These are phyloP conservation scores for Fusarium brachygibbosum DNA, from an alignment of 2,329 filamentous ascomycete species.

Conservation along the genomic window DNA sequence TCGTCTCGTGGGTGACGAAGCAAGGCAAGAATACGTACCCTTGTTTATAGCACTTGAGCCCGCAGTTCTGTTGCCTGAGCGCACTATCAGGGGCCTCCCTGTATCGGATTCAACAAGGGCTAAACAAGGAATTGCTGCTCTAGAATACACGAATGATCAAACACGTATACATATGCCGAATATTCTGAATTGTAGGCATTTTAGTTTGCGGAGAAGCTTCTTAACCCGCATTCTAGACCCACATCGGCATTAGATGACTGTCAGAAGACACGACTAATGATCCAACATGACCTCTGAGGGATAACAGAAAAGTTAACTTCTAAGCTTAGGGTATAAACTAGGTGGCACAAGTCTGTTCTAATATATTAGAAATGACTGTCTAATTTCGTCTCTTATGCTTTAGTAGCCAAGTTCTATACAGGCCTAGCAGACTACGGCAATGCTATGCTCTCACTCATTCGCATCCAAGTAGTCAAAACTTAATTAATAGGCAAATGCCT, in stretches of 20 bases:
- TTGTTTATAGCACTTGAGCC: slow-evolving; percentile 5
- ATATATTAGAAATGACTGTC: too few species aligned
- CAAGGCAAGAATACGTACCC: slow-evolving; percentile 31
- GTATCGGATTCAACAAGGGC: slow-evolving; percentile 16
- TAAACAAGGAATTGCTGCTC: neutral
- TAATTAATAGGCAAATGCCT: slow-evolving; percentile 20
- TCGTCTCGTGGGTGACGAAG: slow-evolving; percentile 26
- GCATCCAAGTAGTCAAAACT: neutral
- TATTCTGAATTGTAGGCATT: neutral
- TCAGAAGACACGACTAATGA: neutral
- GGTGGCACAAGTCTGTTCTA: too few species aligned
- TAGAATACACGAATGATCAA: neutral
- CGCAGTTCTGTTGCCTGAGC: slow-evolving; percentile 25
- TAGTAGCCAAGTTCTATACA: too few species aligned
- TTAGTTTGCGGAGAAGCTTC: slow-evolving; percentile 31
- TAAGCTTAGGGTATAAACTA: too few species aligned
- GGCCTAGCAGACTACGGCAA: too few species aligned
- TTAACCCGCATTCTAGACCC: slow-evolving; percentile 20
- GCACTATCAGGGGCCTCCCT: slow-evolving; percentile 12
- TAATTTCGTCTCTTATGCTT: too few species aligned
- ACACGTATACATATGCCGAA: neutral
- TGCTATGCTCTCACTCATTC: too few species aligned
- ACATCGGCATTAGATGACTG: slow-evolving; percentile 1
- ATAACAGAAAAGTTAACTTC: too few species aligned
- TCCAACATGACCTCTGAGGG: neutral